Percentiles rank a stretch among this genome's conserved stretches.
Evolutionary conservation across 2,329 filamentous ascomycete genomes (phyloP).

Genomic region (Ophiostoma sp.): DNA sequence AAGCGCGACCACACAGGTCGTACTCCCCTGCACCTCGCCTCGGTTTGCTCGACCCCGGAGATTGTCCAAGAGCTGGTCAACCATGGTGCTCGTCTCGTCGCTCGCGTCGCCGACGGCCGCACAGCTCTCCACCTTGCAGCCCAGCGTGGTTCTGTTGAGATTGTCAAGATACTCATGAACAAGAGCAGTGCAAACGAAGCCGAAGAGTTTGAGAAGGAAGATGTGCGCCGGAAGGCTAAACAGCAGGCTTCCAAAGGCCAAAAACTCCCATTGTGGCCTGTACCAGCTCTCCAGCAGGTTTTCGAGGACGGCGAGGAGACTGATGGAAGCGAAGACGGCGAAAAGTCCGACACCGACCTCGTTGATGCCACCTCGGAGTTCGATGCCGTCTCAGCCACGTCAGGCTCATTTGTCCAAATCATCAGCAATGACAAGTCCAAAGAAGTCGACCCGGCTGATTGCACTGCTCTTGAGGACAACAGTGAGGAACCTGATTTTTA

Average conservation of each 20-base stretch:
- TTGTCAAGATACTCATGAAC: slow-evolving; percentile 65
- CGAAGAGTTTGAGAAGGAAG: slow-evolving; percentile 55
- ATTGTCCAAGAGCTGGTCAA: background rate
- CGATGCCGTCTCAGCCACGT: slow-evolving; percentile 51
- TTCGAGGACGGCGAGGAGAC: background rate
- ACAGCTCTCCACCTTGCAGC: slow-evolving; percentile 81
- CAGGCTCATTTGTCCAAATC: slow-evolving; percentile 72
- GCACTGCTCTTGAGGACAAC: slow-evolving; percentile 48
- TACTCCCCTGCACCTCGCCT: slow-evolving; percentile 72
- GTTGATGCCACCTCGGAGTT: slow-evolving; percentile 28
- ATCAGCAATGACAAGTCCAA: slow-evolving; percentile 37
- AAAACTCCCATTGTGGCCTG: background rate
- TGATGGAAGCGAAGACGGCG: background rate
- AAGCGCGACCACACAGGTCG: slow-evolving; percentile 72
- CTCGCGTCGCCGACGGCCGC: slow-evolving; percentile 70
- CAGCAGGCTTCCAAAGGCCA: slow-evolving; percentile 24
- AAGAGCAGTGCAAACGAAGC: slow-evolving; percentile 72
- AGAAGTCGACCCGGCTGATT: slow-evolving; percentile 32
- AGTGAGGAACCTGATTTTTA: slow-evolving; percentile 72
- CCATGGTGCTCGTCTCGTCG: slow-evolving; percentile 36
- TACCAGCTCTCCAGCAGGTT: background rate
- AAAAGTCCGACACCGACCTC: background rate
- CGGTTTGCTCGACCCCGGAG: slow-evolving; percentile 45
- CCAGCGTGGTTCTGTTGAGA: slow-evolving; percentile 60
- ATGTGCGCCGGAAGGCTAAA: slow-evolving; percentile 40